Base-by-base conservation (phyloP, 2,329 filamentous ascomycete species). In the Alternaria triticimaculans region DNA sequence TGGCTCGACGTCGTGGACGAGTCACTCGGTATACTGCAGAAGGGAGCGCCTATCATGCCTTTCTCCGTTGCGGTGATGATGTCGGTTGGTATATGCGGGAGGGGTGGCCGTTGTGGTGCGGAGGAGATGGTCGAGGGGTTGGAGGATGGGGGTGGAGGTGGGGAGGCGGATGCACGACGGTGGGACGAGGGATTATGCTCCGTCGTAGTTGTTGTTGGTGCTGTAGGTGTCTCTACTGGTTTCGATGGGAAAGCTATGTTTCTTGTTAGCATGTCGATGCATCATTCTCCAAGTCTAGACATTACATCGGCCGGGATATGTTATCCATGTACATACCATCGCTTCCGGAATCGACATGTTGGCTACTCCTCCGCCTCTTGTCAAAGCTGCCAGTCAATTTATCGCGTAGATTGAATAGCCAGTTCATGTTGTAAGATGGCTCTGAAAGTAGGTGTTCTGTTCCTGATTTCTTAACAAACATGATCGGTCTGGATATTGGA, bases 1-100 rank as follows among this genome's bases (percentile, higher is more conserved):
- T 53, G 49, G 2, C 30, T 53, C 20, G 49, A 53, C 10, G 30
- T 3, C 49, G 49, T 18, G 11, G 28, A 37, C 26, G 45, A 57
- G 48, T 14, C 30, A 21, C 20, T 50, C 14, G 14, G 43, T 28
- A 25, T 26, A 15, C 14, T 26, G n/a, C 14, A 69, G 46, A 48
- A 15, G 6, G 48, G 30, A 6, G 25, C 57, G 7, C 48, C 43
- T 12, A 74, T 65, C 71, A 74, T 73, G 14, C 70, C 72, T 20
- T 62, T 68, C 37, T 75, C 72, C 6, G 71, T 71, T 0, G 71
- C 72, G 14, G 55, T 55, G 53, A 74, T 66, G 30, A 74, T 72
- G 7, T 63, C 54, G 12, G 57, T 59, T 2, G 57, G 57, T 11
- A 53, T 45, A 37, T 37, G 57, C 2, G 21, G 18, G 6, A 59